A percentile compares a stretch with the other conserved stretches of the same genome.
Conservation (phyloP, 2,329 filamentous ascomycete species). For the Fusarium miscanthi region DNA sequence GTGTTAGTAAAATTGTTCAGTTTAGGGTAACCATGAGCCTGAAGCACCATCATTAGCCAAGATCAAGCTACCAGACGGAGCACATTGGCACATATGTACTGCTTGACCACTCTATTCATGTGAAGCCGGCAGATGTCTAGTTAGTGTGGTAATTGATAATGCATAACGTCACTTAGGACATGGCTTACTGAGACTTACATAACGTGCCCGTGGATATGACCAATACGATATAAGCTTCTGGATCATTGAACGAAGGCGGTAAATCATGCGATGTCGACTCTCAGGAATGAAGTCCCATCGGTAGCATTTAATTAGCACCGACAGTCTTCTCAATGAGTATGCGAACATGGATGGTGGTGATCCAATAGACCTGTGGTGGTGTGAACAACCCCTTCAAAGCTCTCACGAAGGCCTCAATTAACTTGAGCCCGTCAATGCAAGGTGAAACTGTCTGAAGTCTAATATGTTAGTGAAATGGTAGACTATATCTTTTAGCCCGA, state of each 20-base stretch:
- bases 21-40: not conserved
- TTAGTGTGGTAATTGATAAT: not conserved
- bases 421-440: constrained; percentile 2
- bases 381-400: not conserved
- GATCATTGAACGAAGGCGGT: not conserved
- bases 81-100: not conserved
- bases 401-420: not conserved
- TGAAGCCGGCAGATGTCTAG: not conserved
- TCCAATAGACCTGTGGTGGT: not conserved
- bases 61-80: not conserved
- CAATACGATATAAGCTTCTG: constrained; percentile 15
- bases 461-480: not conserved
- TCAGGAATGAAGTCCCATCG: not conserved
- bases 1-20: not conserved
- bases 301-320: not conserved
- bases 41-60: not conserved
- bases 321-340: not conserved
- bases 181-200: constrained; percentile 32
- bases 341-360: not conserved
- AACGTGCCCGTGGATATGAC: not conserved
- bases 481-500: not conserved
- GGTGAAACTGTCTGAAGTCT: not conserved
- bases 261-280: not conserved
- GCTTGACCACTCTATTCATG: not conserved
- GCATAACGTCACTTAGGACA: not conserved